These are phyloP conservation scores for Schrenkiella parvula DNA, from an alignment of 345 rosid genomes.

Conservation along the genomic window DNA sequence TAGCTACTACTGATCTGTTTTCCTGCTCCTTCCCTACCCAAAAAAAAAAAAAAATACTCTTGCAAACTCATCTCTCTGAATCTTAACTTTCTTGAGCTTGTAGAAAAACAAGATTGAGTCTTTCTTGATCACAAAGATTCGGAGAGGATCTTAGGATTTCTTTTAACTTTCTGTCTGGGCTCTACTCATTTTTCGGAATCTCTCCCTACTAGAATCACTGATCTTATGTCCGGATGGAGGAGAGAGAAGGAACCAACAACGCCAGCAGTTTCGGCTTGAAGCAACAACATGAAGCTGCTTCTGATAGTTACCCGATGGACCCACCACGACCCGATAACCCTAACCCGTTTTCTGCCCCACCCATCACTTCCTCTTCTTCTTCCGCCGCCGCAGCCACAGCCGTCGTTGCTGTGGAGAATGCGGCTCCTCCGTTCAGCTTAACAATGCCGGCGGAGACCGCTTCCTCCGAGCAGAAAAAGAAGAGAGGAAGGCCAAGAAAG, in stretches of 20 bases:
- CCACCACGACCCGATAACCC: constrained; percentile 51
- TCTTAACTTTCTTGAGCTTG: background rate
- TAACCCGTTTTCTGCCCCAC: constrained; percentile 31
- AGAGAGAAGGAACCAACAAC: constrained; percentile 52
- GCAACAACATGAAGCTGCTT: constrained; percentile 51
- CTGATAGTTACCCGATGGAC: constrained; percentile 37
- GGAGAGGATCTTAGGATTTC: background rate
- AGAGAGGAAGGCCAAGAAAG: constrained; percentile 94
- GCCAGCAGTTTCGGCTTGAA: constrained; percentile 34
- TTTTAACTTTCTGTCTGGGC: background rate
- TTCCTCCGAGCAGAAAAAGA: constrained; percentile 57
- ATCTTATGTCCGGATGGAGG: constrained; percentile 58
- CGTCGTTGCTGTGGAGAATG: constrained; percentile 6
- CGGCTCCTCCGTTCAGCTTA: constrained; percentile 29
- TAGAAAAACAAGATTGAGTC: constrained; percentile 16
- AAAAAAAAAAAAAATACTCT: background rate
- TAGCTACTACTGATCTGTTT: constrained; percentile 24
- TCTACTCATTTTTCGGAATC: constrained; percentile 32
- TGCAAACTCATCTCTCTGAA: constrained; percentile 20
- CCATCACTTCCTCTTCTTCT: constrained; percentile 17
- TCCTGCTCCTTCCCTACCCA: background rate
- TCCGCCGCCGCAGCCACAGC: background rate
- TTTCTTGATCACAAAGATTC: constrained; percentile 31
- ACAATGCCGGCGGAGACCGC: constrained; percentile 33
- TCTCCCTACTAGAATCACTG: constrained; percentile 19